Base-by-base conservation (phyloP, 106 monocot genomes). In the Alisma plantagoaquatica region DNA sequence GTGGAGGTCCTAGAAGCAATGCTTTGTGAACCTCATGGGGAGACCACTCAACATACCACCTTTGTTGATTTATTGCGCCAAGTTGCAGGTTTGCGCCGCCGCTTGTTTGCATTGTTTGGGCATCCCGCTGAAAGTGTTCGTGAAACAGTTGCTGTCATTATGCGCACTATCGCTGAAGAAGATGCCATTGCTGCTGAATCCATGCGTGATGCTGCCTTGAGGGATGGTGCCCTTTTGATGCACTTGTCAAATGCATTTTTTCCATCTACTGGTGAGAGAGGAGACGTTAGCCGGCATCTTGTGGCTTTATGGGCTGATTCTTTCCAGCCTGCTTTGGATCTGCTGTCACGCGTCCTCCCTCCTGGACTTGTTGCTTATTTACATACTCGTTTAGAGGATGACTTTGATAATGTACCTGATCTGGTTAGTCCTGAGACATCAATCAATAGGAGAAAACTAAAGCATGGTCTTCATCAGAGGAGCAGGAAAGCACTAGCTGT, bases 111-210 rank as follows among this genome's bases (percentile, higher is more conserved):
- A 38, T 59, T 98, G 38, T 98, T 98, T 77, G 98, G 90, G 2
- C 98, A 90, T 50, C 98, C 98, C 67, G 89, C 89, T 65, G 90
- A 76, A 72, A 85, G 78, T 76, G 98, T 98, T 1, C 72, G 98
- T 53, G 98, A 98, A 66, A 90, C 82, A 11, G 73, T 98, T 19
- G 75, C 98, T 43, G 85, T 90, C 28, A 85, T 98, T 29, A 98
- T 98, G 98, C 84, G 89, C 3, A 90, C 98, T 7, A 98, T 98
- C 74, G 98, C 98, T 9, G 98, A 98, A 63, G 98, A 98, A 58
- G 98, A 98, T 75, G 98, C 98, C 55, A 98, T 98, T 82, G 98
- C 98, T 31, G 98, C 98, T 16, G 98, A 98, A 59, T 98, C 98
- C 3, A 98, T 98, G 98, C 81, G 98, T 43, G 98, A 86, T 70